A percentile compares a stretch with the other conserved stretches of the same genome.
Evolutionary conservation across 2,329 filamentous ascomycete genomes (phyloP).

Genomic region (Pseudopyricularia cyperi): DNA sequence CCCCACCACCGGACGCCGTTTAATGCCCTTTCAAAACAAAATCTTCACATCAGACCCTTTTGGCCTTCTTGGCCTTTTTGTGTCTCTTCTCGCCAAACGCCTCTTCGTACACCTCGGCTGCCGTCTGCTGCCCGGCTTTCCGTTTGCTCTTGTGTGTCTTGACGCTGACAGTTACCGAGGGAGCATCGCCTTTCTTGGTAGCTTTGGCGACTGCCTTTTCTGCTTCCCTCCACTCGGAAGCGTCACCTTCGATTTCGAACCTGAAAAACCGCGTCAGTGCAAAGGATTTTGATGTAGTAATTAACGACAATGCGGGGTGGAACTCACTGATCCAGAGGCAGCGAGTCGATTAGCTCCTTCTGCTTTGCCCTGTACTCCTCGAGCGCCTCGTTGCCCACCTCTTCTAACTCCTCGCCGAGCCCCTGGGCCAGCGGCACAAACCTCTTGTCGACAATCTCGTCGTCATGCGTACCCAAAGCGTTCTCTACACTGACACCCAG

Average conservation of each 20-base stretch:
- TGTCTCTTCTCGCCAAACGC: conserved; percentile 37
- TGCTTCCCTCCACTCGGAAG: conserved; percentile 51
- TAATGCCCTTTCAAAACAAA: neutral
- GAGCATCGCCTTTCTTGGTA: conserved; percentile 37
- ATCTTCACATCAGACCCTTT: conserved; percentile 15
- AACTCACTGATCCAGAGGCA: conserved; percentile 78
- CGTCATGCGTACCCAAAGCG: conserved; percentile 53
- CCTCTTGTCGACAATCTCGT: conserved; percentile 50
- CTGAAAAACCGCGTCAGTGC: conserved; percentile 22
- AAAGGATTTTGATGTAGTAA: conserved; percentile 7
- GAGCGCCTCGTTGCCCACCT: conserved; percentile 67
- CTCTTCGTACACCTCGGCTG: conserved; percentile 50
- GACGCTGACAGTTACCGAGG: conserved; percentile 57
- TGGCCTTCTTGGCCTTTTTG: conserved; percentile 41
- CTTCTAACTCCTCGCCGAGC: conserved; percentile 71
- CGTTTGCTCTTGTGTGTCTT: conserved; percentile 67
- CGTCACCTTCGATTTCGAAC: conserved; percentile 52
- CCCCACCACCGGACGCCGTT: neutral
- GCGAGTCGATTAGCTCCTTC: conserved; percentile 74
- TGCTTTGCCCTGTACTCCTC: conserved; percentile 64
- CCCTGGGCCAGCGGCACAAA: conserved; percentile 59
- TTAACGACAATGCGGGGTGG: neutral
- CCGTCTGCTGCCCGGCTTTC: conserved; percentile 48
- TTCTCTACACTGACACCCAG: conserved; percentile 46
- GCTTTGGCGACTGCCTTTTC: conserved; percentile 61